These are phyloP conservation scores for Phytophthora ohioensis DNA, from an alignment of 352 stramenopile species.

Conservation along the genomic window DNA sequence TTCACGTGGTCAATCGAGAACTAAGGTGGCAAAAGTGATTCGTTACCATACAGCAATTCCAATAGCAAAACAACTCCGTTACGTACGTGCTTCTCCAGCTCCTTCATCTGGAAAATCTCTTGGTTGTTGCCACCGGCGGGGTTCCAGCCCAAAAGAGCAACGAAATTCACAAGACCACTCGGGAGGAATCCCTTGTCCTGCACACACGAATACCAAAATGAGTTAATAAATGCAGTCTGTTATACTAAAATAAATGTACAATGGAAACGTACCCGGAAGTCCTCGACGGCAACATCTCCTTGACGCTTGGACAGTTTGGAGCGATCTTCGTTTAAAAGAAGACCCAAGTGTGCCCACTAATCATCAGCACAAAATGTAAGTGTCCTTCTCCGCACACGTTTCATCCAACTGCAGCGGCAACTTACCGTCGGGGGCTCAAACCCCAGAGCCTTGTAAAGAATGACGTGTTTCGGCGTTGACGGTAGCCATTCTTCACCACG, in stretches of 20 bases:
- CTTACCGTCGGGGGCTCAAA: conserved; percentile 72
- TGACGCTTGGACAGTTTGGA: conserved; percentile 99
- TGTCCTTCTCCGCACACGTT: conserved; percentile 2
- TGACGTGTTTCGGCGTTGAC: conserved; percentile 91
- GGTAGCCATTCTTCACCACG: conserved; percentile 96
- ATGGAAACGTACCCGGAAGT: conserved; percentile 89
- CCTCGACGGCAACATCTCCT: conserved; percentile 96
- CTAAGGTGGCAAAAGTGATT: conserved; percentile 18
- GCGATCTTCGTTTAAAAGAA: conserved; percentile 98
- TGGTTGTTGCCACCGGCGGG: conserved; percentile 95
- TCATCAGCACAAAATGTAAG: conserved; percentile 1
- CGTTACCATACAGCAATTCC: no score
- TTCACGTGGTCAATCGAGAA: conserved; percentile 91
- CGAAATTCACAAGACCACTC: conserved; percentile 98
- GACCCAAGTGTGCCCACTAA: conserved; percentile 89
- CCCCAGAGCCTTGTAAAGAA: conserved; percentile 91
- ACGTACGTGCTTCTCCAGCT: conserved; percentile 82
- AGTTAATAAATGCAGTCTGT: conserved; percentile 4
- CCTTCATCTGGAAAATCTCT: conserved; percentile 96
- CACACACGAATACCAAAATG: neutral
- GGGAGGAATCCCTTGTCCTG: conserved; percentile 96
- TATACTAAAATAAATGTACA: neutral
- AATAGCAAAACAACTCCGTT: neutral
- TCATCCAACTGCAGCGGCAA: neutral
- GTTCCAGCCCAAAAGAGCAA: conserved; percentile 98